A percentile compares a stretch with the other conserved stretches of the same genome.
phyloP scores from a whole-genome alignment of 768 basidiomycete genomes.

The Termitomyces titanicus region DNA sequence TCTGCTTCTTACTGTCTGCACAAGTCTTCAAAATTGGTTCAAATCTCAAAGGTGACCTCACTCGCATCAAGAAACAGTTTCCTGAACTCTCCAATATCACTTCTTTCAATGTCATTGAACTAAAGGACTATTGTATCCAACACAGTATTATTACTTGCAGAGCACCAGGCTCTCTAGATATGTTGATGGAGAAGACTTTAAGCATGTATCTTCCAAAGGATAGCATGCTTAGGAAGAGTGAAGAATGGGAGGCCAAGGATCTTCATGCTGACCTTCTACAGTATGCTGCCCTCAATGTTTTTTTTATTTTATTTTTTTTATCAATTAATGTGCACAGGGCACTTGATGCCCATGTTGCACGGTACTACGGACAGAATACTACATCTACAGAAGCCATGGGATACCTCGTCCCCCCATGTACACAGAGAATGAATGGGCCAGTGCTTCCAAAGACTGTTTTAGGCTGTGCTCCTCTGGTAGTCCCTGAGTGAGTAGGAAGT shows the following conservation, averaged over 20 bases:
- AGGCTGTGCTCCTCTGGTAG: too few relatives aligned
- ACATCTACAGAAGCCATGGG: neutral
- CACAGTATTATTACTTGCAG: neutral
- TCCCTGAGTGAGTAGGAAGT: too few relatives aligned
- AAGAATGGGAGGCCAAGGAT: slow-evolving; percentile 13
- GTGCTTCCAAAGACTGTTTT: too few relatives aligned
- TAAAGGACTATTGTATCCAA: slow-evolving; percentile 6
- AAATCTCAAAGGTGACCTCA: slow-evolving; percentile 1
- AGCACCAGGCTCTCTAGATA: neutral
- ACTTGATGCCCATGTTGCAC: neutral
- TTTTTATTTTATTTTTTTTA: too few relatives aligned
- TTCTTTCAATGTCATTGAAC: slow-evolving; percentile 4
- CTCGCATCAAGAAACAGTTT: slow-evolving; percentile 9
- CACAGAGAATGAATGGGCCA: too few relatives aligned
- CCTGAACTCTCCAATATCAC: neutral
- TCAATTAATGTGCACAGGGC: too few relatives aligned
- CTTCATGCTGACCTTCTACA: slow-evolving; percentile 1
- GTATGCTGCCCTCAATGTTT: slow-evolving; percentile 4
- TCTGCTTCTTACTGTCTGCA: neutral
- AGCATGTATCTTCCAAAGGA: slow-evolving; percentile 8
- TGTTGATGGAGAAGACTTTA: neutral
- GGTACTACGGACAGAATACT: too few relatives aligned
- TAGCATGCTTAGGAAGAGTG: slow-evolving; percentile 2
- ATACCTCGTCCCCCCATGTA: too few relatives aligned
- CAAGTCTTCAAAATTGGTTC: slow-evolving; percentile 8